Conservation (phyloP, 129 eudicot genomes). For the Smallanthus sonchifolius region DNA sequence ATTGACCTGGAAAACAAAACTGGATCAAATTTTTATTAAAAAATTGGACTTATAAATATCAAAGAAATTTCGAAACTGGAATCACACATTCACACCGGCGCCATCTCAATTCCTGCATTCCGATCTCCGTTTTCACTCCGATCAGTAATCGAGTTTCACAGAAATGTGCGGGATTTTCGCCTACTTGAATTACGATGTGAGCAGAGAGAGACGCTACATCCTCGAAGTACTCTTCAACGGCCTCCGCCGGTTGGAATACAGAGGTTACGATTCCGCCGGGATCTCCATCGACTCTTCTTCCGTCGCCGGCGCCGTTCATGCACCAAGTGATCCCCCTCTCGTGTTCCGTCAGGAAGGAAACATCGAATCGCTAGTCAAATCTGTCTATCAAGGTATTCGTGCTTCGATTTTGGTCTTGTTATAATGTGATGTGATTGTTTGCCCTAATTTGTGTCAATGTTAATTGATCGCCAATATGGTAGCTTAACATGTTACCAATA, state of each 20-base stretch:
- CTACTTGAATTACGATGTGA: slow-evolving; percentile 70
- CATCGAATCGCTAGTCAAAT: slow-evolving; percentile 81
- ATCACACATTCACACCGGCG: slow-evolving; percentile 15
- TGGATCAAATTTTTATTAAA: neutral
- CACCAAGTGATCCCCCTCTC: slow-evolving; percentile 37
- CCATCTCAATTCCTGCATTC: slow-evolving; percentile 18
- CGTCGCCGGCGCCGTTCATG: neutral
- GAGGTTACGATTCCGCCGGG: slow-evolving; percentile 96
- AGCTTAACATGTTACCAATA: neutral
- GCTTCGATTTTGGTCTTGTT: neutral
- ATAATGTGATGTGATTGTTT: neutral
- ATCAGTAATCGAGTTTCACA: neutral
- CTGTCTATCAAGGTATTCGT: slow-evolving; percentile 60
- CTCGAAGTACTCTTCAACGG: slow-evolving; percentile 79
- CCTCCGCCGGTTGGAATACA: slow-evolving; percentile 80
- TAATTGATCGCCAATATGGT: neutral
- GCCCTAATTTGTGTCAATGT: neutral
- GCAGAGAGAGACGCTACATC: slow-evolving; percentile 72
- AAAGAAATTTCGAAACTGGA: neutral
- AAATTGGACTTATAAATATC: neutral
- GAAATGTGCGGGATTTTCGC: slow-evolving; percentile 93
- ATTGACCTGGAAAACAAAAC: slow-evolving; percentile 6
- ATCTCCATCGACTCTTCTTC: slow-evolving; percentile 58
- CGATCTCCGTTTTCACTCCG: slow-evolving; percentile 18
- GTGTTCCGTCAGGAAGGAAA: slow-evolving; percentile 92